These are phyloP conservation scores for Adansonia madagascariensis DNA, from an alignment of 441 rosid species.

Conservation along the genomic window DNA sequence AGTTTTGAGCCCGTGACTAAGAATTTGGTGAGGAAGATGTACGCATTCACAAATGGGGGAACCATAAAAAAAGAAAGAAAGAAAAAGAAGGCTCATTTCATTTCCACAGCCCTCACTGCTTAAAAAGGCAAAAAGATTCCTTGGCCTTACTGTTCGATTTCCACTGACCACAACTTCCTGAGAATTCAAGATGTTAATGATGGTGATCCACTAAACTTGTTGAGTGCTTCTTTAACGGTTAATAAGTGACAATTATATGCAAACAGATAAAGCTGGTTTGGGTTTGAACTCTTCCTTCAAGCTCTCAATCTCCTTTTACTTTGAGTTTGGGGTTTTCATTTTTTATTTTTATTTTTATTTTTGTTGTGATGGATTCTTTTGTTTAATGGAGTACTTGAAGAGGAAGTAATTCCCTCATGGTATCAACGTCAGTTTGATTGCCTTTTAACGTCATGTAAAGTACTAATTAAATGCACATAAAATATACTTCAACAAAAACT, in stretches of 20 bases:
- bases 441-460: too few species aligned
- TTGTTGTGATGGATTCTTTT: too few species aligned
- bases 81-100: background rate
- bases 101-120: background rate
- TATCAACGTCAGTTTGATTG: too few species aligned
- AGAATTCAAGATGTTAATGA: constrained; percentile 22
- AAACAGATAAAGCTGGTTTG: background rate
- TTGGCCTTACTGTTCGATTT: constrained; percentile 6
- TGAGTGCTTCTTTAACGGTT: background rate
- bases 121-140: constrained; percentile 20
- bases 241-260: background rate
- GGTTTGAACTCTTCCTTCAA: background rate
- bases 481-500: too few species aligned
- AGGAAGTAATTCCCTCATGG: too few species aligned
- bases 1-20: constrained; percentile 33
- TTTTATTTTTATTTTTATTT: too few species aligned
- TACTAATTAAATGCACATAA: too few species aligned
- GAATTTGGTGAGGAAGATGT: constrained; percentile 11
- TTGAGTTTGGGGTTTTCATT: too few species aligned
- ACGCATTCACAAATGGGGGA: constrained; percentile 21
- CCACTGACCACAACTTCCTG: background rate
- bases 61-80: background rate
- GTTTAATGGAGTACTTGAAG: too few species aligned
- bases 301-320: too few species aligned
- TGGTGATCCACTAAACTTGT: constrained; percentile 19